These are phyloP conservation scores for Daedalea quercina DNA, from an alignment of 768 basidiomycete species.

Conservation along the genomic window DNA sequence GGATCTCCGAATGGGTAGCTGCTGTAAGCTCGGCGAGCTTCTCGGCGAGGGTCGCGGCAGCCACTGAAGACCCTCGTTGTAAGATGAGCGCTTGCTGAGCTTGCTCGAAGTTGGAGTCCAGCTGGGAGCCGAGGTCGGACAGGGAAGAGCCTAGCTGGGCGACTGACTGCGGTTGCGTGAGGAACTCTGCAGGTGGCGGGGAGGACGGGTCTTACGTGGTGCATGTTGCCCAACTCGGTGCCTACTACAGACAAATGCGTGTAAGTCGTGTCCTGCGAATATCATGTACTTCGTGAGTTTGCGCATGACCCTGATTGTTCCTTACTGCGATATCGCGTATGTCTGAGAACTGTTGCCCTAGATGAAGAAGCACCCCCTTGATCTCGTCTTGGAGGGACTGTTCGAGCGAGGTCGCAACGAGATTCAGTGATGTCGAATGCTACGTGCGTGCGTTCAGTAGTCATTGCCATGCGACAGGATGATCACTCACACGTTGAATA, in stretches of 20 bases:
- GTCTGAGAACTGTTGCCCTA: neutral
- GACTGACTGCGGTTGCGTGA: neutral
- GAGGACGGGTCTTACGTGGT: neutral
- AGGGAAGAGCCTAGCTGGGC: neutral
- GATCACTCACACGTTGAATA: neutral
- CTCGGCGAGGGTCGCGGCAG: conserved; percentile 29
- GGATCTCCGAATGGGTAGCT: conserved; percentile 36
- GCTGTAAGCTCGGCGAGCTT: conserved; percentile 31
- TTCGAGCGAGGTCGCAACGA: neutral
- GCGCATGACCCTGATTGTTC: neutral
- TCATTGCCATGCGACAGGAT: neutral
- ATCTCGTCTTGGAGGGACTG: neutral
- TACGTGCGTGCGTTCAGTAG: neutral
- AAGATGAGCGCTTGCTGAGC: conserved; percentile 26
- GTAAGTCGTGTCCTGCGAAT: neutral
- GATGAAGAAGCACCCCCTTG: neutral
- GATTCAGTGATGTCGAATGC: conserved; percentile 1
- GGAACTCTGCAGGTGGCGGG: neutral
- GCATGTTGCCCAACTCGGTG: conserved; percentile 1
- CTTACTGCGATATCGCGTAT: neutral
- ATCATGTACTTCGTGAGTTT: neutral
- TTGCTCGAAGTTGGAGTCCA: conserved; percentile 26
- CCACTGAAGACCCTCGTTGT: conserved; percentile 31
- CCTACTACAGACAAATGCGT: neutral
- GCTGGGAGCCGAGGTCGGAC: conserved; percentile 18